phyloP scores from a whole-genome alignment of 257 asterid genomes.

The Solanum etuberosum region DNA sequence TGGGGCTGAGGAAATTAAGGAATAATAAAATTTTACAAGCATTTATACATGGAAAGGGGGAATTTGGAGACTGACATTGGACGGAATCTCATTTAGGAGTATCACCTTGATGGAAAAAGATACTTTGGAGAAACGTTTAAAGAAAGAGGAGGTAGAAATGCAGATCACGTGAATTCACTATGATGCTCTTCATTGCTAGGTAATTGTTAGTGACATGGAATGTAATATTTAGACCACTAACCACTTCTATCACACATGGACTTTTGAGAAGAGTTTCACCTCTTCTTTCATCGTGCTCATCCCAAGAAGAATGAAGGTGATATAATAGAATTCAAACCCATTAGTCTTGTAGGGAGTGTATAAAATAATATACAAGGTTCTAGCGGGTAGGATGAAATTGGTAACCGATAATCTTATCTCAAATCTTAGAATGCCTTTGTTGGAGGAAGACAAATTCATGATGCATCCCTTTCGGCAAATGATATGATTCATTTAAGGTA shows the following conservation, averaged over 20 bases:
- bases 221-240: not conserved
- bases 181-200: not conserved
- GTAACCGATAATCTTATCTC: not conserved
- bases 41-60: not conserved
- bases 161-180: not conserved
- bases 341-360: not conserved
- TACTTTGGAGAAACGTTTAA: not conserved
- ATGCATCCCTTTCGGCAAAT: not conserved
- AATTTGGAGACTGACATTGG: not conserved
- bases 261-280: not conserved
- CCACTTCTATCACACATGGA: not conserved
- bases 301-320: not conserved
- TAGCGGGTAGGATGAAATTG: not conserved
- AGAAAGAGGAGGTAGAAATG: not conserved
- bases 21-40: not conserved
- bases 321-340: not conserved
- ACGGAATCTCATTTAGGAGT: not conserved
- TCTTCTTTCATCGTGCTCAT: not conserved
- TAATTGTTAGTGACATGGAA: not conserved
- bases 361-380: not conserved
- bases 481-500: not conserved
- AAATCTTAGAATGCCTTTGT: not conserved
- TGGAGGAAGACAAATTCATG: not conserved
- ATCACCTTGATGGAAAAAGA: not conserved
- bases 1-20: not conserved